Base-by-base conservation (phyloP, 805 yeast species). In the Ogataea polymorpha region DNA sequence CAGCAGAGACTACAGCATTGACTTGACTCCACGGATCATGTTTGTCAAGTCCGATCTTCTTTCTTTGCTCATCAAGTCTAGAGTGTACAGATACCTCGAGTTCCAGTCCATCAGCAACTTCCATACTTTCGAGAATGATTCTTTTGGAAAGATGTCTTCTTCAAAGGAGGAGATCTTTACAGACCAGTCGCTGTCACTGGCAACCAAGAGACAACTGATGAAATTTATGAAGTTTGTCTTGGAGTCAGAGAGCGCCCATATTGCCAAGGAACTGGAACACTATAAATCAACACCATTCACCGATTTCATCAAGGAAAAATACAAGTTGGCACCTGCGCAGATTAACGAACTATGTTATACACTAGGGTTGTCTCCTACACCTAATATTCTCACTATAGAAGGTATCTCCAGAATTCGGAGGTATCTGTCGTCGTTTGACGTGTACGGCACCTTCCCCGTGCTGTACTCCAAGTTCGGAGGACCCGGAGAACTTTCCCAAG, bases 401-500 rank as follows among this genome's bases (percentile, higher is more conserved):
- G 98, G 95, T 1, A 63, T 93, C 31, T 75, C 83, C 12, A 76
- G 93, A 49, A 88, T 91, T 43, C 82, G 86, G 61, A 75, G 97
- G 41, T 93, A 88, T 58, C 68, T 93, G 46, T 68, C 79, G 7
- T 86, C 96, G 13, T 82, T 87, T 58, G 96, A 90, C 53, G 87
- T 90, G 4, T 93, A 90, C 62, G 99, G 99, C 11, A 84, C 80
- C 49, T 91, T 93, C 72, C 97, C 99, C 2, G 95, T 86, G 10
- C 72, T 91, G 68, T 82, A 82, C 54, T 85, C 95, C 37, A 91
- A 88, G 69, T 91, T 82, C 65, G 99, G 98, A 42, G 95, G 96
- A 2, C 90, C 96, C 0, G 96, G 98, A 39, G 99, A 91, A 65
- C 70, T 91, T 20, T 82, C 96, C 12, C 99, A 91, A 67, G 99